Conservation (phyloP, 164 flowering plant genomes). For the Vitis riparia region DNA sequence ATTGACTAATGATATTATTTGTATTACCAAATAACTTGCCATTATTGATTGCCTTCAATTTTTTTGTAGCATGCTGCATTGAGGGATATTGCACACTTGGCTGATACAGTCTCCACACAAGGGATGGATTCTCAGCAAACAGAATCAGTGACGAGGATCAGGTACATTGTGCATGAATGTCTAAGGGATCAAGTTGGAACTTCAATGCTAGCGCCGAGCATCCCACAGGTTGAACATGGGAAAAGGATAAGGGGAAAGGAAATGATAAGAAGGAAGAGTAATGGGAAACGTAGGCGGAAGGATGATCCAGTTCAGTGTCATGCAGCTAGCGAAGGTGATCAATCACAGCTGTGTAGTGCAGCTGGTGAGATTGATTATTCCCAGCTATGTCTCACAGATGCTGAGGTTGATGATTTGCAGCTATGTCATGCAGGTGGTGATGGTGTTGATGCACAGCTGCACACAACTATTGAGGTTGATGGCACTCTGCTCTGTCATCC, state of each 20-base stretch:
- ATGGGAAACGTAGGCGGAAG: constrained; percentile 47
- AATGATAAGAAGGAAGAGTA: constrained; percentile 52
- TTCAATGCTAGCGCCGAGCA: constrained; percentile 16
- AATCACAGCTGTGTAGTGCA: background rate
- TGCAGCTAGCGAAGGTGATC: constrained; percentile 34
- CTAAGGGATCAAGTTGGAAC: constrained; percentile 58
- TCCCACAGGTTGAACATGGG: constrained; percentile 31
- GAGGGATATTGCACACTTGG: constrained; percentile 57
- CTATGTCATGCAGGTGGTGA: constrained; percentile 18
- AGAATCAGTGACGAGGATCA: constrained; percentile 51
- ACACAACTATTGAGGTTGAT: constrained; percentile 4
- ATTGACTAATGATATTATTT: background rate
- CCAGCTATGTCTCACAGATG: constrained; percentile 5
- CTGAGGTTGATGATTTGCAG: constrained; percentile 8
- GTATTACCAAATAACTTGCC: too few species aligned
- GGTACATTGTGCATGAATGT: constrained; percentile 60
- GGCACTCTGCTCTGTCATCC: constrained; percentile 1
- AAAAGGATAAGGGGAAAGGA: constrained; percentile 62
- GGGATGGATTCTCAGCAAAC: constrained; percentile 62
- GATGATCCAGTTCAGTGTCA: constrained; percentile 39
- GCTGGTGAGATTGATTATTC: too few species aligned
- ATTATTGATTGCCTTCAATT: background rate
- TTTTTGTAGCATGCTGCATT: constrained; percentile 49
- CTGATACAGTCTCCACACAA: constrained; percentile 53
- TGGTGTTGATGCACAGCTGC: constrained; percentile 11